Evolutionary conservation across 108 stramenopile species (phyloP).

Genomic region (Skeletonema grethae): DNA sequence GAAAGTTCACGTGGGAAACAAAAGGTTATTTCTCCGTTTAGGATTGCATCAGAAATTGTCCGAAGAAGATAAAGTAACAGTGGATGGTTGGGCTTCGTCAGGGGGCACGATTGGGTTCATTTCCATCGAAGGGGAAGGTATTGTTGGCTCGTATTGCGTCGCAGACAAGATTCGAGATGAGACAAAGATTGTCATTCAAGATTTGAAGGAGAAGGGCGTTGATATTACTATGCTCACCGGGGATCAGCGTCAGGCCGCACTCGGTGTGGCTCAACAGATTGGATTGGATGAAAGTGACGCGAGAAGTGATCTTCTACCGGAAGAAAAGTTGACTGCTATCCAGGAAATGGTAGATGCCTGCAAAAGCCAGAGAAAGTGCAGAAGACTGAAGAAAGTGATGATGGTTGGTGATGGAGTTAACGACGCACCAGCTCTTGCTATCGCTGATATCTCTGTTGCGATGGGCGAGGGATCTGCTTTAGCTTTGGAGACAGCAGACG

Average conservation of each 20-base stretch:
- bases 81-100: slow-evolving; percentile 52
- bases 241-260: slow-evolving; percentile 81
- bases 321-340: slow-evolving; percentile 67
- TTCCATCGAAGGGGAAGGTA: slow-evolving; percentile 65
- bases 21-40: slow-evolving; percentile 61
- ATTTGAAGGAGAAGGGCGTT: slow-evolving; percentile 70
- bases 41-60: slow-evolving; percentile 43
- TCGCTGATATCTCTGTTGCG: slow-evolving; percentile 93
- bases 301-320: slow-evolving; percentile 64
- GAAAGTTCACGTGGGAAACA: slow-evolving; percentile 73
- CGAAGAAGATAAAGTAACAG: slow-evolving; percentile 8
- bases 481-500: slow-evolving; percentile 90
- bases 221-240: slow-evolving; percentile 93
- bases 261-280: slow-evolving; percentile 67
- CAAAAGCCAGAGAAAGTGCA: slow-evolving; percentile 11
- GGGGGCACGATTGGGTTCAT: slow-evolving; percentile 75
- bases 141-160: slow-evolving; percentile 73
- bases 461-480: slow-evolving; percentile 95
- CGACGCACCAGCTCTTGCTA: slow-evolving; percentile 93
- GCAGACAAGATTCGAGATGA: slow-evolving; percentile 71
- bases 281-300: slow-evolving; percentile 58
- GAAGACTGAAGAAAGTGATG: slow-evolving; percentile 38
- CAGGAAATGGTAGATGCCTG: slow-evolving; percentile 24
- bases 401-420: slow-evolving; percentile 99
- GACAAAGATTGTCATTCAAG: slow-evolving; percentile 49